Evolutionary conservation across 2,329 filamentous ascomycete species (phyloP).

Genomic region (Ophiocordyceps camponoti-saundersi): DNA sequence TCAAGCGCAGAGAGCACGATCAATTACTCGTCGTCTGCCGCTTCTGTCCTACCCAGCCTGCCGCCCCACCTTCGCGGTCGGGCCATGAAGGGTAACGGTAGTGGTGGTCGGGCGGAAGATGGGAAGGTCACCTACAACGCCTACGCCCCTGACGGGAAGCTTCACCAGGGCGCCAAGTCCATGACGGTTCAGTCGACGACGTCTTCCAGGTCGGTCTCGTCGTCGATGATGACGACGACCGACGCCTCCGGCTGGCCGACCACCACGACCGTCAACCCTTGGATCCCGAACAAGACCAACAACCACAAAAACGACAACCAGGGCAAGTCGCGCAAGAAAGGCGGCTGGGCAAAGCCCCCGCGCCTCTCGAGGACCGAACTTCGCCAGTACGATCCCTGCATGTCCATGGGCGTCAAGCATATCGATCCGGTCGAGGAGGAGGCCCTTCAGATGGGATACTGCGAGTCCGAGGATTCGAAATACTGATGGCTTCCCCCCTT

Average conservation of each 20-base stretch:
- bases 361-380: constrained; percentile 1
- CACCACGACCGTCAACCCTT: not conserved
- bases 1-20: not conserved
- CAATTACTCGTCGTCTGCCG: not conserved
- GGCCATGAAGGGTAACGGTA: constrained; percentile 5
- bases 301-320: not conserved
- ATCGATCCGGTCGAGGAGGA: constrained; percentile 5
- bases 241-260: not conserved
- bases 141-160: constrained; percentile 12
- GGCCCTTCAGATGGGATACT: constrained; percentile 5
- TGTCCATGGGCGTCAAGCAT: not conserved
- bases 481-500: too few species aligned
- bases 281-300: not conserved
- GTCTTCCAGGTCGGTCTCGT: constrained; percentile 3
- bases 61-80: not conserved
- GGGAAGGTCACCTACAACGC: constrained; percentile 11
- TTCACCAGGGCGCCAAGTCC: constrained; percentile 7
- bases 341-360: constrained; percentile 9
- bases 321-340: not conserved
- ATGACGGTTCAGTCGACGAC: constrained; percentile 8
- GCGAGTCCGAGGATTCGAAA: constrained; percentile 8
- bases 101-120: constrained; percentile 10
- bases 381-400: not conserved
- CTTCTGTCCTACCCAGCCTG: not conserved
- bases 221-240: not conserved